Evolutionary conservation across 306 rosid species (phyloP).

Genomic region (Gillenia trifoliata): DNA sequence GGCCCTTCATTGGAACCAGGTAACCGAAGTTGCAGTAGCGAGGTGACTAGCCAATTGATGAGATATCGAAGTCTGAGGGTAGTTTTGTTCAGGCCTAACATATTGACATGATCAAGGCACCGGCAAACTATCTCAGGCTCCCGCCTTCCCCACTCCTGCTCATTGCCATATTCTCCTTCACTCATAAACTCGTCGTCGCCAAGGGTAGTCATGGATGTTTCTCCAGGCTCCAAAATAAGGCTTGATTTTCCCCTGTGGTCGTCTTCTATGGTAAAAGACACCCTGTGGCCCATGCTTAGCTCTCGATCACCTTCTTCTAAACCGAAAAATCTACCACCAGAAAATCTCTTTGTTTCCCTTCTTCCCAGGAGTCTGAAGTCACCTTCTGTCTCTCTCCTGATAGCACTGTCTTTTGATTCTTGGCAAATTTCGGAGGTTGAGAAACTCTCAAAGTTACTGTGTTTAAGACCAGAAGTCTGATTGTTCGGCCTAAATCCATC

Average conservation of each 20-base stretch:
- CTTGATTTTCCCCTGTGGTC: slow-evolving; percentile 40
- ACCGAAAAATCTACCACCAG: slow-evolving; percentile 68
- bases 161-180: slow-evolving; percentile 80
- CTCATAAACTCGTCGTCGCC: slow-evolving; percentile 68
- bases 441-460: slow-evolving; percentile 39
- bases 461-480: slow-evolving; percentile 36
- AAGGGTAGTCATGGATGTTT: slow-evolving; percentile 46
- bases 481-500: slow-evolving; percentile 30
- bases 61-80: slow-evolving; percentile 74
- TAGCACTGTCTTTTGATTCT: slow-evolving; percentile 80
- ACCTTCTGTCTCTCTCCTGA: slow-evolving; percentile 96
- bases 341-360: slow-evolving; percentile 63
- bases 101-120: slow-evolving; percentile 71
- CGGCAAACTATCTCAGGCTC: slow-evolving; percentile 74
- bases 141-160: slow-evolving; percentile 47
- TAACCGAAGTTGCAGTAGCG: slow-evolving; percentile 74
- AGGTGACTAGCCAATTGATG: slow-evolving; percentile 95
- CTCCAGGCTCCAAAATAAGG: slow-evolving; percentile 56
- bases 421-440: slow-evolving; percentile 47
- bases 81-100: slow-evolving; percentile 93
- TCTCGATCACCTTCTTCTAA: slow-evolving; percentile 60
- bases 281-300: slow-evolving; percentile 55
- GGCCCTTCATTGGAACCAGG: slow-evolving; percentile 35
- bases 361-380: slow-evolving; percentile 85
- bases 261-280: slow-evolving; percentile 71